These are phyloP conservation scores for Diaporthe humulicola DNA, from an alignment of 2,329 filamentous ascomycete species.

Conservation along the genomic window DNA sequence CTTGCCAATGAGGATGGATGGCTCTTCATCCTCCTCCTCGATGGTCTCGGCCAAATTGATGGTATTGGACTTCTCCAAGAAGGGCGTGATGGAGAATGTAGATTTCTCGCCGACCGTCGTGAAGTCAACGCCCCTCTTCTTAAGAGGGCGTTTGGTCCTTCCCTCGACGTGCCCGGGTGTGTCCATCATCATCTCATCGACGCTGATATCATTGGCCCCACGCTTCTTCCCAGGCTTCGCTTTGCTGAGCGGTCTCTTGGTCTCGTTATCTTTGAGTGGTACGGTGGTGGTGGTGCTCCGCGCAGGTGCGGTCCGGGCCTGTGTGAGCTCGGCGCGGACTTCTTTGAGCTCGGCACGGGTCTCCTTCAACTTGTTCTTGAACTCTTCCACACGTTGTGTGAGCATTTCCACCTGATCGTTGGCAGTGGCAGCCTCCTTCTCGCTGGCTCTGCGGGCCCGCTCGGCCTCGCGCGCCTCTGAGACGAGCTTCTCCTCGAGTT, in stretches of 20 bases:
- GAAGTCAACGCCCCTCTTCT: slow-evolving; percentile 70
- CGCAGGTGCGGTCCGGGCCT: slow-evolving; percentile 45
- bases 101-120: slow-evolving; percentile 86
- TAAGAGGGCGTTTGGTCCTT: slow-evolving; percentile 58
- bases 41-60: slow-evolving; percentile 63
- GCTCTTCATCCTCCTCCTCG: slow-evolving; percentile 51
- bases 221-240: slow-evolving; percentile 59
- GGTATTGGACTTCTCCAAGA: slow-evolving; percentile 75
- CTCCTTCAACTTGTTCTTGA: slow-evolving; percentile 77
- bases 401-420: slow-evolving; percentile 74
- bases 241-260: slow-evolving; percentile 49
- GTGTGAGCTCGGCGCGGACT: slow-evolving; percentile 59
- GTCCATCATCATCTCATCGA: slow-evolving; percentile 63
- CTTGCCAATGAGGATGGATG: slow-evolving; percentile 36
- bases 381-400: slow-evolving; percentile 77
- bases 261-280: slow-evolving; percentile 41
- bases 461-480: slow-evolving; percentile 46
- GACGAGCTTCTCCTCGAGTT: slow-evolving; percentile 57
- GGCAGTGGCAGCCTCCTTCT: slow-evolving; percentile 70
- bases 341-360: slow-evolving; percentile 82
- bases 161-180: slow-evolving; percentile 54
- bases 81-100: slow-evolving; percentile 92
- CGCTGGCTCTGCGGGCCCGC: slow-evolving; percentile 55
- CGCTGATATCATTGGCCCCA: slow-evolving; percentile 58
- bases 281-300: slow-evolving; percentile 45